Conservation (phyloP, 169 alveolate species). For the Eimeria maxima region DNA sequence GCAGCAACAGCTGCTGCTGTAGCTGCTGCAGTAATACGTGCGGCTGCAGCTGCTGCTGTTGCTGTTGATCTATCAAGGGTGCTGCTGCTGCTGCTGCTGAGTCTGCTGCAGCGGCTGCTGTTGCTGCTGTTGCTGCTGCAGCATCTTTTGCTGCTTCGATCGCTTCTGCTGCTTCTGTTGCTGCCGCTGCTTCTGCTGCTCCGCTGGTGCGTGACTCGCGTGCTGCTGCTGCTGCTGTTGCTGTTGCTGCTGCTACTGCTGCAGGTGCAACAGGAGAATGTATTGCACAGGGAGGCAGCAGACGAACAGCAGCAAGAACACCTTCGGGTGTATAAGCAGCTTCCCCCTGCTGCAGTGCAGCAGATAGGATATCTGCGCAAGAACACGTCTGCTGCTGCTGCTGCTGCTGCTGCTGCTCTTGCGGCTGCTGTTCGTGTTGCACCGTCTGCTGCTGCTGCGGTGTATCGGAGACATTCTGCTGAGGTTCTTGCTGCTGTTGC, state of each 20-base stretch:
- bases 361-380: neutral
- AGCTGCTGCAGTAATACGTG: no score
- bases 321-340: slow-evolving; percentile 19
- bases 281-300: slow-evolving; percentile 21
- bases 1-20: neutral
- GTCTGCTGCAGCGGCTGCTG: neutral
- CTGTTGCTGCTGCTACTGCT: no score
- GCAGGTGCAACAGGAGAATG: neutral
- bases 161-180: no score
- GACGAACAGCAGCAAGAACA: slow-evolving; percentile 24
- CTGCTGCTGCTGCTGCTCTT: slow-evolving; percentile 25
- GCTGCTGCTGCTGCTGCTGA: neutral
- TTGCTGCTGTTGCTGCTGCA: neutral
- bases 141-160: no score
- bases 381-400: slow-evolving; percentile 7
- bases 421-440: neutral
- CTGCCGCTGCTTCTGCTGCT: neutral
- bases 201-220: neutral
- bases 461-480: no score
- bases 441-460: slow-evolving; percentile 9
- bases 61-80: no score
- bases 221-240: slow-evolving; percentile 6
- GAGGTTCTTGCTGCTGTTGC: slow-evolving; percentile 35
- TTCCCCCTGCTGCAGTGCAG: neutral
- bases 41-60: no score